Evolutionary conservation across 2,329 filamentous ascomycete species (phyloP).

Genomic region (Aspergillus uvarum): DNA sequence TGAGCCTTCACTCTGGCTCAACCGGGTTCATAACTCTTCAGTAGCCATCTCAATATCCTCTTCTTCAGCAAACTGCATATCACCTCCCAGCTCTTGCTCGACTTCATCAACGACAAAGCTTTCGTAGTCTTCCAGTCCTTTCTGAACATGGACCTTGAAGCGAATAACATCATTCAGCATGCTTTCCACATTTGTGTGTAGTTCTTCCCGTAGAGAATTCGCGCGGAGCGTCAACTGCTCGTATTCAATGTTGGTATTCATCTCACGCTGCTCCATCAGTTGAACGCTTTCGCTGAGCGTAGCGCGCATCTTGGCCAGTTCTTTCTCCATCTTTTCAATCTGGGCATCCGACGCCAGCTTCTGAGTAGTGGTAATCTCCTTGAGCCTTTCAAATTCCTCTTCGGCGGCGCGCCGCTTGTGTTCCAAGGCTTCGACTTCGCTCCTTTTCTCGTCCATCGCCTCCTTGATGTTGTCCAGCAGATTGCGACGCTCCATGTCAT

Average conservation of each 20-base stretch:
- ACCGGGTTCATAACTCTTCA: conserved; percentile 10
- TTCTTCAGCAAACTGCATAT: conserved; percentile 49
- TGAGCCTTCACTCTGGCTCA: too few relatives aligned
- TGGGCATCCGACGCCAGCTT: conserved; percentile 87
- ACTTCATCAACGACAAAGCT: conserved; percentile 89
- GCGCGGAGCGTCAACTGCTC: conserved; percentile 86
- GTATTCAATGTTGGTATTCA: conserved; percentile 95
- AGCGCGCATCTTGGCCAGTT: conserved; percentile 87
- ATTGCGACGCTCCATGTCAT: conserved; percentile 92
- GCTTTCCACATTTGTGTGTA: conserved; percentile 95
- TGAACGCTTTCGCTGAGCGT: conserved; percentile 83
- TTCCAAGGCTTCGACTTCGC: conserved; percentile 86
- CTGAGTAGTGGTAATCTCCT: conserved; percentile 81
- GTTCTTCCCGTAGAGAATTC: conserved; percentile 83
- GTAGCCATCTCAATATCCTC: conserved; percentile 14
- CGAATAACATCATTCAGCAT: conserved; percentile 97
- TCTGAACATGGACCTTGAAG: conserved; percentile 97
- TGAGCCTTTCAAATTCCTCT: conserved; percentile 91
- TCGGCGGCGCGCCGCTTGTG: conserved; percentile 85
- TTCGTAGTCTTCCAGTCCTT: conserved; percentile 89
- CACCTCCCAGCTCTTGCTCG: conserved; percentile 75
- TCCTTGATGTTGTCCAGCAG: conserved; percentile 92
- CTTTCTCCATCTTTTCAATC: conserved; percentile 98
- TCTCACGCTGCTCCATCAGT: conserved; percentile 89
- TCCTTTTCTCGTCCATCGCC: conserved; percentile 91